A percentile compares a stretch with the other conserved stretches of the same genome.
phyloP scores from a whole-genome alignment of 2,329 filamentous ascomycete genomes.

The Fusarium coicis region DNA sequence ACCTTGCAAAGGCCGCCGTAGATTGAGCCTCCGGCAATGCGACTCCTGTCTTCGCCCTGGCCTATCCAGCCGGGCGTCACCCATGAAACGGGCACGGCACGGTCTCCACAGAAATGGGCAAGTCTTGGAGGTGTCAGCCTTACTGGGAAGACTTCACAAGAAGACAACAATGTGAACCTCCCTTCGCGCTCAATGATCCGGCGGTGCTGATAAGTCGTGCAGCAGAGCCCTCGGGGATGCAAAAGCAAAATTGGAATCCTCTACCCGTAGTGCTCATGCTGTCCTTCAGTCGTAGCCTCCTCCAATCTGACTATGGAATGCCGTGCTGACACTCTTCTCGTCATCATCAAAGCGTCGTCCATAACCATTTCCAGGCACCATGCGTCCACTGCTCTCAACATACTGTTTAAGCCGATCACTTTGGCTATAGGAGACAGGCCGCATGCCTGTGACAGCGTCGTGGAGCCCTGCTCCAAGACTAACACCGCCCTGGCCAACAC shows the following conservation, averaged over 20 bases:
- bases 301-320: constrained; percentile 94
- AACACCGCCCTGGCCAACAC: constrained; percentile 84
- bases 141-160: constrained; percentile 38
- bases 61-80: constrained; percentile 31
- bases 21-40: constrained; percentile 35
- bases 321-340: constrained; percentile 94
- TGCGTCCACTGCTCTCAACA: constrained; percentile 83
- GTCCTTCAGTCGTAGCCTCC: constrained; percentile 64
- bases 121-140: constrained; percentile 36
- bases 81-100: constrained; percentile 38
- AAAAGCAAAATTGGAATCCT: constrained; percentile 47
- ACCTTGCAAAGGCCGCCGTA: constrained; percentile 33
- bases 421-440: constrained; percentile 67
- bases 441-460: constrained; percentile 74
- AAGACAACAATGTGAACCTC: constrained; percentile 33
- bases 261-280: constrained; percentile 41
- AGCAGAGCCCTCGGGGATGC: constrained; percentile 43
- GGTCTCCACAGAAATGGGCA: constrained; percentile 31
- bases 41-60: constrained; percentile 38
- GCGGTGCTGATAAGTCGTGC: constrained; percentile 34
- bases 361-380: constrained; percentile 73
- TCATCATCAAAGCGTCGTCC: constrained; percentile 86
- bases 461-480: constrained; percentile 85
- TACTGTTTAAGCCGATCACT: constrained; percentile 91
- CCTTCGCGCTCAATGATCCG: constrained; percentile 34